A percentile compares a stretch with the other conserved stretches of the same genome.
These are phyloP conservation scores for Lipomyces yamanashiensis DNA, from an alignment of 805 yeast genomes.

Conservation along the genomic window DNA sequence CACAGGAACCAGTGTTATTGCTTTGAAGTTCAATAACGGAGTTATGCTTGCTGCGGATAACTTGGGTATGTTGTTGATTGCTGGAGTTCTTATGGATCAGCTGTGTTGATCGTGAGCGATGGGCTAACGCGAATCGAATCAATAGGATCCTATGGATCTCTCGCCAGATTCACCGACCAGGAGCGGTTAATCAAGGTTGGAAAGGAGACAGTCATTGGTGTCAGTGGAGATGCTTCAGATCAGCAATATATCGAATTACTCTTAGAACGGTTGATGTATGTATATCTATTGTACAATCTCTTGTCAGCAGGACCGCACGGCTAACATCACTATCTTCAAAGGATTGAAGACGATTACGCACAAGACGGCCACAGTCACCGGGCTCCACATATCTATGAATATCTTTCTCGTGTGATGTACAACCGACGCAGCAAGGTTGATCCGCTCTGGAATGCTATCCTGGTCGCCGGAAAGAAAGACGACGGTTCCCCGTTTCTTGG, in stretches of 20 bases:
- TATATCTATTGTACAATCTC: not conserved
- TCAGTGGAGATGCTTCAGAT: slow-evolving; percentile 94
- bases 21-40: slow-evolving; percentile 87
- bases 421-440: slow-evolving; percentile 89
- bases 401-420: slow-evolving; percentile 82
- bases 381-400: slow-evolving; percentile 89
- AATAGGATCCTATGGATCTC: slow-evolving; percentile 82
- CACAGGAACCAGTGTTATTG: slow-evolving; percentile 95
- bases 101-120: not conserved
- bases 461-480: slow-evolving; percentile 87
- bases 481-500: slow-evolving; percentile 73
- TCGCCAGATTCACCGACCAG: slow-evolving; percentile 80
- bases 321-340: slow-evolving; percentile 14
- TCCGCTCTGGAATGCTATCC: slow-evolving; percentile 92
- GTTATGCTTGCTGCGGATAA: slow-evolving; percentile 94
- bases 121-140: not conserved
- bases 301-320: slow-evolving; percentile 29
- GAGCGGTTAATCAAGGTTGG: slow-evolving; percentile 89
- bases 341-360: slow-evolving; percentile 77
- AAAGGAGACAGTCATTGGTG: slow-evolving; percentile 82
- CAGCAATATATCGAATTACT: slow-evolving; percentile 79
- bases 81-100: not conserved
- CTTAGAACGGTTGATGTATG: slow-evolving; percentile 71
- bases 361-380: slow-evolving; percentile 66
- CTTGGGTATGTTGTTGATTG: slow-evolving; percentile 54